These are phyloP conservation scores for Wickerhamomyces ciferrii DNA, from an alignment of 805 yeast genomes.

Conservation along the genomic window DNA sequence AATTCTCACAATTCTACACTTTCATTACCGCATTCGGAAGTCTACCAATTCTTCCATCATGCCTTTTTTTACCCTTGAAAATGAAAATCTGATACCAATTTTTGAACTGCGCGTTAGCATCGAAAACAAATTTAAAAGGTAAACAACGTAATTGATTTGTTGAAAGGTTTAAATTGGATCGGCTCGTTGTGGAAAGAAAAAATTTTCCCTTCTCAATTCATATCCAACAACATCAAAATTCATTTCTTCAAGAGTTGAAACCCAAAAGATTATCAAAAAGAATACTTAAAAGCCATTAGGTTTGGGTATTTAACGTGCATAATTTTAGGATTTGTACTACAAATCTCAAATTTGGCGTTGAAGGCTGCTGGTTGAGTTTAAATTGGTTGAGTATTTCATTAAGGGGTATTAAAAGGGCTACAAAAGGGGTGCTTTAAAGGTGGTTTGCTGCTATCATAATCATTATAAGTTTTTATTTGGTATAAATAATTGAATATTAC, in stretches of 20 bases:
- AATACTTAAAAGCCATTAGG: not conserved
- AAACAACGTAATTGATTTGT: not conserved
- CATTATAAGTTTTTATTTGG: too few relatives aligned
- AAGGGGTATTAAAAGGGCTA: too few relatives aligned
- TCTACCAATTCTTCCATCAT: not conserved
- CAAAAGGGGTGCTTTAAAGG: too few relatives aligned
- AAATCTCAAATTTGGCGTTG: not conserved
- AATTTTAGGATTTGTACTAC: not conserved
- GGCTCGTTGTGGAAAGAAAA: too few relatives aligned
- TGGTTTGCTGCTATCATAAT: too few relatives aligned
- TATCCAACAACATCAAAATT: not conserved
- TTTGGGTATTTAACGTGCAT: not conserved
- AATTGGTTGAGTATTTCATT: too few relatives aligned
- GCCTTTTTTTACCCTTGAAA: not conserved
- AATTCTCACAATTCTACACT: not conserved
- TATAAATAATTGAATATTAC: too few relatives aligned
- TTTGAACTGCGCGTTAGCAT: not conserved
- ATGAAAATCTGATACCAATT: not conserved
- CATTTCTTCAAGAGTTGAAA: too few relatives aligned
- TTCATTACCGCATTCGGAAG: conserved; percentile 1
- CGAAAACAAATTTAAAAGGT: not conserved
- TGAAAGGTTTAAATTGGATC: not conserved
- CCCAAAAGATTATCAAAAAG: too few relatives aligned
- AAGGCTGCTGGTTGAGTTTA: not conserved
- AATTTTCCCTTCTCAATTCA: not conserved